These are phyloP conservation scores for Hypoxylon crocopeplum DNA, from an alignment of 495 filamentous ascomycete species.

Conservation along the genomic window DNA sequence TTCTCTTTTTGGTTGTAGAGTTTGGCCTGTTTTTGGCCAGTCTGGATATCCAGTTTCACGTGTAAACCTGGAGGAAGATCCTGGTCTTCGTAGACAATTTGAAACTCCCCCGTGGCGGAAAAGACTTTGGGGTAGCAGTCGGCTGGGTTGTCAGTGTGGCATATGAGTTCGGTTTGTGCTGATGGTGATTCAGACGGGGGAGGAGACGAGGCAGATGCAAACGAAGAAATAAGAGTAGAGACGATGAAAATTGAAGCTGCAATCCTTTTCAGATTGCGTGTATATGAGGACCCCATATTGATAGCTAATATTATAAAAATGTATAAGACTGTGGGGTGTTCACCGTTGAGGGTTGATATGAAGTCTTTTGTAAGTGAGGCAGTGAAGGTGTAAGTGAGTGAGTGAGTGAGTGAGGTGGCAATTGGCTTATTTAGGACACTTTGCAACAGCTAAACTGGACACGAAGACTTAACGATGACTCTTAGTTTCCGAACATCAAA, in stretches of 20 bases:
- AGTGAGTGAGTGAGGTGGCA: slow-evolving; percentile 37
- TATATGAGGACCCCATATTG: slow-evolving; percentile 23
- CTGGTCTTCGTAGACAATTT: slow-evolving; percentile 66
- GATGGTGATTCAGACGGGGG: slow-evolving; percentile 38
- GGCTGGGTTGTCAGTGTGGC: slow-evolving; percentile 61
- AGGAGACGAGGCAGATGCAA: slow-evolving; percentile 18
- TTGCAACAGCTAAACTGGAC: slow-evolving; percentile 40
- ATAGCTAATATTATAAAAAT: background rate
- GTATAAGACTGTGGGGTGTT: background rate
- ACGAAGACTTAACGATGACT: slow-evolving; percentile 24
- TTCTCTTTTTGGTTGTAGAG: slow-evolving; percentile 60
- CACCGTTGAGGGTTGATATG: background rate
- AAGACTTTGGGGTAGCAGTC: slow-evolving; percentile 72
- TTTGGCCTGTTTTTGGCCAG: slow-evolving; percentile 68
- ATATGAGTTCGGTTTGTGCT: slow-evolving; percentile 62
- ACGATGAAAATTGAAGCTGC: slow-evolving; percentile 5
- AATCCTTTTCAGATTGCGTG: slow-evolving; percentile 12
- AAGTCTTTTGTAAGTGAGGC: slow-evolving; percentile 22
- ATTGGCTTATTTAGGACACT: slow-evolving; percentile 40
- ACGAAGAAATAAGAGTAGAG: slow-evolving; percentile 13
- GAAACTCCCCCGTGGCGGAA: slow-evolving; percentile 66
- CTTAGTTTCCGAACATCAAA: slow-evolving; percentile 6
- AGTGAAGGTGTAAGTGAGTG: too few relatives aligned
- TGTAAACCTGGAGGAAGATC: slow-evolving; percentile 68
- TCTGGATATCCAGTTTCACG: slow-evolving; percentile 66